Percentiles rank a stretch among this genome's conserved stretches.
phyloP scores from a whole-genome alignment of 495 filamentous ascomycete species.

The Neurospora sp. region DNA sequence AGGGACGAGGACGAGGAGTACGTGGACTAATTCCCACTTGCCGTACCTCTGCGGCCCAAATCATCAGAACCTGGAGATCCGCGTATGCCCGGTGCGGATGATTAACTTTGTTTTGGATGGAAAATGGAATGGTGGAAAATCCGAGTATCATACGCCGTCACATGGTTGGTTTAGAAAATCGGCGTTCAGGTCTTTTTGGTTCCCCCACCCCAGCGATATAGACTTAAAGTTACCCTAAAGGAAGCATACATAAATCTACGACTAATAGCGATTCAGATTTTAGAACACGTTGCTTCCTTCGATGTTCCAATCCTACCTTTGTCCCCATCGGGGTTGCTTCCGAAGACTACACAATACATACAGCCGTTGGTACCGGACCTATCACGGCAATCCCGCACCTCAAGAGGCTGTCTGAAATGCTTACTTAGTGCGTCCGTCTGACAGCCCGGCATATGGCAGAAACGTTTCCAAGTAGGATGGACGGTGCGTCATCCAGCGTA shows the following conservation, averaged over 20 bases:
- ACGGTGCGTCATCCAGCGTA: background rate
- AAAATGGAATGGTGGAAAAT: background rate
- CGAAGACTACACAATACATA: background rate
- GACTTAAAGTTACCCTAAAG: background rate
- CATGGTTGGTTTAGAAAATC: background rate
- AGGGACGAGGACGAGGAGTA: slow-evolving; percentile 32
- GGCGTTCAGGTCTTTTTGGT: background rate
- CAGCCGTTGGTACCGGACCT: background rate
- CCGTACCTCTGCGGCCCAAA: background rate
- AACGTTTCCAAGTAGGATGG: background rate
- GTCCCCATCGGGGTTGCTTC: background rate
- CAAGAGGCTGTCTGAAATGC: background rate
- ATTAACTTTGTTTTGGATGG: background rate
- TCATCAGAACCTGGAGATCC: background rate
- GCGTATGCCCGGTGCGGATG: background rate
- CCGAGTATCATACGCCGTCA: background rate
- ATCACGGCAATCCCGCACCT: background rate
- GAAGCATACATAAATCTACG: background rate
- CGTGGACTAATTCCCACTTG: background rate
- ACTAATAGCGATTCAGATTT: background rate
- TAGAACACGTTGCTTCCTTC: background rate
- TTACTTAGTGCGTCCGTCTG: background rate
- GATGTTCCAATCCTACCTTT: background rate
- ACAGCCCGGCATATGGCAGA: background rate
- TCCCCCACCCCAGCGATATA: background rate